Conservation (phyloP, 768 basidiomycete species). For the Artomyces pyxidatus region DNA sequence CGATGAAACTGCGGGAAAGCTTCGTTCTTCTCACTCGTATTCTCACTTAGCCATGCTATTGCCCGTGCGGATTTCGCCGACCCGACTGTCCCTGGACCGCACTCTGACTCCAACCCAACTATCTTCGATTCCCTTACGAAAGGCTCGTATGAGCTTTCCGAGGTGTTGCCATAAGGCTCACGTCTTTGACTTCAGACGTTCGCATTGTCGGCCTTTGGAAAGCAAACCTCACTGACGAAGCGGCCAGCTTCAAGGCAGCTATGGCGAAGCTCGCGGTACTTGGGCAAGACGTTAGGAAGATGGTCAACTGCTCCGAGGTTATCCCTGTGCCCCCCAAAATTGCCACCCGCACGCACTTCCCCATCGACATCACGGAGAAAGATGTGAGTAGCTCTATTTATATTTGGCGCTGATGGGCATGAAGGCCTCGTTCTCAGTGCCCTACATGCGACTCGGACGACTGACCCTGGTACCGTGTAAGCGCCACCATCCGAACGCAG, state of each 20-base stretch:
- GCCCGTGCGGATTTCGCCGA: slow-evolving; percentile 16
- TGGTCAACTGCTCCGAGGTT: slow-evolving; percentile 30
- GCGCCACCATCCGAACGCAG: too few relatives aligned
- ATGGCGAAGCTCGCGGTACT: slow-evolving; percentile 37
- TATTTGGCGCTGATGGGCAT: background rate
- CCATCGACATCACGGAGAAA: background rate
- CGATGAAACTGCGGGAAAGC: slow-evolving; percentile 4
- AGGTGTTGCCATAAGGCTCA: background rate
- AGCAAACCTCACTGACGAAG: slow-evolving; percentile 25
- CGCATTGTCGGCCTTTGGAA: slow-evolving; percentile 44
- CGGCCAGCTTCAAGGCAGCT: slow-evolving; percentile 27
- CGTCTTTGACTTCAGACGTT: slow-evolving; percentile 23
- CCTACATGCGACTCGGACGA: slow-evolving; percentile 29
- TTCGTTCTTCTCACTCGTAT: slow-evolving; percentile 13
- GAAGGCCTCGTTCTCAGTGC: background rate
- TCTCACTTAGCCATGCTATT: slow-evolving; percentile 10
- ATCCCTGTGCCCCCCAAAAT: background rate
- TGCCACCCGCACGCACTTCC: background rate
- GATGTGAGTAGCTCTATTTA: background rate
- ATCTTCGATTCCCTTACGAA: slow-evolving; percentile 30
- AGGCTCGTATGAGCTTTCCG: slow-evolving; percentile 2
- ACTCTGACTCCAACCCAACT: slow-evolving; percentile 39
- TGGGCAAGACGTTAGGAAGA: slow-evolving; percentile 28
- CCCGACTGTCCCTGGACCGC: slow-evolving; percentile 25
- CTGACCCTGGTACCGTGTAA: slow-evolving; percentile 28